Base-by-base conservation (phyloP, 2,329 filamentous ascomycete species). In the Botrytis elliptica region DNA sequence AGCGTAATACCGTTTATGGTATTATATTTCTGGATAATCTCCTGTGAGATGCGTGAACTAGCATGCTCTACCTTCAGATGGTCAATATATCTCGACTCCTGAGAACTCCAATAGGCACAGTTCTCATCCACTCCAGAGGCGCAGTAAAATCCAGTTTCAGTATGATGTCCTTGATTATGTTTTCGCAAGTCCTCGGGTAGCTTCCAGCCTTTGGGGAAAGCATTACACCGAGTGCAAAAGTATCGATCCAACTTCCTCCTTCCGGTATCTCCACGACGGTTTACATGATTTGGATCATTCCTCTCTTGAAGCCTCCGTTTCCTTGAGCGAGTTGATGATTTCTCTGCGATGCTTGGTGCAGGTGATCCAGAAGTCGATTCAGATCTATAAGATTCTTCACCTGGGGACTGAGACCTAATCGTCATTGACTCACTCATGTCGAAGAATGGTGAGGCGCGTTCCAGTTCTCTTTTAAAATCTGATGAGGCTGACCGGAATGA, bases 191-290 rank as follows among this genome's bases (percentile, higher is more conserved):
- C 65, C 20, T 68, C 65, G 20, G 44, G 44, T 46, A 68, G 22
- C 38, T 68, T 68, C 65, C 65, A 68, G 29, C 65, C 65, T 68
- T 68, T 49, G 6, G 65, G 65, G 4, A 68, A 68, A 29, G 38
- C 29, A 55, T 55, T 55, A n/a, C 65, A 68, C 18, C 65, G 65
- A 29, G 46, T 38, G 38, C 65, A 68, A 38, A 68, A 55, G 36
- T 68, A 68, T 55, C 65, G 46, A 40, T 68, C 46, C 16, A 49
- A 55, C 49, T 68, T 68, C 25, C 65, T 49, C 25, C 65, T 49
- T 18, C 65, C 65, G 1, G 65, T 68, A 55, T 68, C 65, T 18
- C 65, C 65, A 7, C 65, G 65, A 29, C 65, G 65, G 38, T 29
- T 55, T 46, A n/a, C 36, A 38, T 55, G 65, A 38, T 55, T 63